Conservation (phyloP, 1,284 basidiomycete genomes). For the Austroboletus olivaceoglutinosus region DNA sequence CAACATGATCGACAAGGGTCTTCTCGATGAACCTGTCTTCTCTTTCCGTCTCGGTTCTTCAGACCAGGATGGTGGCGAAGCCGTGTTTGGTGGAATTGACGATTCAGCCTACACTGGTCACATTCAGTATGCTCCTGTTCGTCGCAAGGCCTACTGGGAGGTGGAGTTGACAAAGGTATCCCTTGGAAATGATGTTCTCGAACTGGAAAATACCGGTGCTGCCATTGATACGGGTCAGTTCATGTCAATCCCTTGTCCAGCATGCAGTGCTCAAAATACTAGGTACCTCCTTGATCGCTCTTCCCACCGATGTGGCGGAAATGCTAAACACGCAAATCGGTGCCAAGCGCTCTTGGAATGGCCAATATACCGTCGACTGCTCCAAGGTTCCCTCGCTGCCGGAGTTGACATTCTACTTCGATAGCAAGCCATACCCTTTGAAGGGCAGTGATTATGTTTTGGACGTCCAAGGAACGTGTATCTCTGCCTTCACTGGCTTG, state of each 20-base stretch:
- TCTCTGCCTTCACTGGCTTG: conserved; percentile 91
- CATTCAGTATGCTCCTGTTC: conserved; percentile 87
- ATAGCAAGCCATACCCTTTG: conserved; percentile 77
- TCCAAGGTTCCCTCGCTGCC: conserved; percentile 80
- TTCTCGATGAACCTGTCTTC: conserved; percentile 88
- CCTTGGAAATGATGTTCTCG: conserved; percentile 83
- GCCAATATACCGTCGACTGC: conserved; percentile 93
- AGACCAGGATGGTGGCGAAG: conserved; percentile 90
- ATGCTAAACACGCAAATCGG: conserved; percentile 97
- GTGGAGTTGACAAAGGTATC: conserved; percentile 86
- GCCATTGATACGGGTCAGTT: conserved; percentile 90
- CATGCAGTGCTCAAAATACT: conserved; percentile 4
- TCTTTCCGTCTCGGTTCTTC: conserved; percentile 92
- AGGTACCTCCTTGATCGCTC: conserved; percentile 88
- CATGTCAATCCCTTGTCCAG: neutral
- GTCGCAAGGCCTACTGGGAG: conserved; percentile 98
- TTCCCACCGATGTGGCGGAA: conserved; percentile 95
- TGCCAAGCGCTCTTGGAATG: conserved; percentile 90
- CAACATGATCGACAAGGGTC: conserved; percentile 83
- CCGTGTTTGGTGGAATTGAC: conserved; percentile 93
- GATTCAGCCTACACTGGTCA: conserved; percentile 75
- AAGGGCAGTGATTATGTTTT: conserved; percentile 88
- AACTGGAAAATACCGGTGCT: conserved; percentile 89
- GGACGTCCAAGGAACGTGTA: conserved; percentile 86
- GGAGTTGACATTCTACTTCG: conserved; percentile 84